Conservation (phyloP, 2,329 filamentous ascomycete species). For the Penicillium sp. region DNA sequence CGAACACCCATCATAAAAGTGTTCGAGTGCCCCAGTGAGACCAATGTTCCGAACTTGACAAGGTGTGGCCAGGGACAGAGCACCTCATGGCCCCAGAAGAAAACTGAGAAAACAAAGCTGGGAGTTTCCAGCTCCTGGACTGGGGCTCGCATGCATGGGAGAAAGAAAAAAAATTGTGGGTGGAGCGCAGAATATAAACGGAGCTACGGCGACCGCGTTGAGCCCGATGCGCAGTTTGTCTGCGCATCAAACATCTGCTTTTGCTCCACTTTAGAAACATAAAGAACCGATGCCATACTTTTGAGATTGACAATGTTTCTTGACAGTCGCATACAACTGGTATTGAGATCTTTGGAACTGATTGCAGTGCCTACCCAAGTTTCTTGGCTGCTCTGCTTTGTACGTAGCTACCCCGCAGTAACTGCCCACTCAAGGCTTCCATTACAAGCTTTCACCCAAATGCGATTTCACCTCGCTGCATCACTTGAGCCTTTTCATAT, state of each 20-base stretch:
- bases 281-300: background rate
- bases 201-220: conserved; percentile 8
- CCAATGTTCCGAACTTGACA: background rate
- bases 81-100: background rate
- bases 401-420: conserved; percentile 35
- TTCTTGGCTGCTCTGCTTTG: conserved; percentile 43
- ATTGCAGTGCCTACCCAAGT: conserved; percentile 35
- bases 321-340: background rate
- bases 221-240: conserved; percentile 15
- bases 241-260: conserved; percentile 1
- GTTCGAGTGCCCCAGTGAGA: background rate
- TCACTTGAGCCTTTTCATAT: background rate
- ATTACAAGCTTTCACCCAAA: conserved; percentile 44
- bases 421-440: conserved; percentile 58
- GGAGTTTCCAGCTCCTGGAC: conserved; percentile 5
- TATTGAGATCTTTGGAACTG: background rate
- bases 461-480: conserved; percentile 48
- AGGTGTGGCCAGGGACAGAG: background rate
- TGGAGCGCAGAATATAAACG: conserved; percentile 17
- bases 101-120: background rate
- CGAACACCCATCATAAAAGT: conserved; percentile 9
- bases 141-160: conserved; percentile 6
- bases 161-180: conserved; percentile 16
- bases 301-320: background rate
- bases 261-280: background rate